phyloP scores from a whole-genome alignment of 441 rosid genomes.

The Metrosideros polymorpha region DNA sequence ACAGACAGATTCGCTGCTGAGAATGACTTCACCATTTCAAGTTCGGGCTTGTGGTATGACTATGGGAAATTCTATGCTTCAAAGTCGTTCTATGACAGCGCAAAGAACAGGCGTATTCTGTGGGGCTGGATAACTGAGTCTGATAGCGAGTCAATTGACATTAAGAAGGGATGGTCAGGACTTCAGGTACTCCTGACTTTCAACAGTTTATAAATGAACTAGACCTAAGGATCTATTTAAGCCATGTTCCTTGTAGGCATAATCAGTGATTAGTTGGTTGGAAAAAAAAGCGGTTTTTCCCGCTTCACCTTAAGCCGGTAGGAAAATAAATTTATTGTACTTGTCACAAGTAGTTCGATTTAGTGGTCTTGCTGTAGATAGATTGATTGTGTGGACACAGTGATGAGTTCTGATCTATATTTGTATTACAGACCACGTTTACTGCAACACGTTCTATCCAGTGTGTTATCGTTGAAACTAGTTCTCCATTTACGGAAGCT shows the following conservation, averaged over 20 bases:
- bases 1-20: neutral
- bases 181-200: neutral
- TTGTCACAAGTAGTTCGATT: neutral
- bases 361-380: neutral
- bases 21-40: neutral
- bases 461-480: neutral
- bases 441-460: neutral
- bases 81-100: neutral
- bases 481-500: neutral
- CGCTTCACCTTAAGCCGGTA: neutral
- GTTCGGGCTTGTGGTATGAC: neutral
- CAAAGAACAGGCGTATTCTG: neutral
- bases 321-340: neutral
- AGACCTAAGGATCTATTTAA: neutral
- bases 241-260: neutral
- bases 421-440: neutral
- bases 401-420: neutral
- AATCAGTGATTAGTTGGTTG: neutral
- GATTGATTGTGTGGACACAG: neutral
- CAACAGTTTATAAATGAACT: neutral
- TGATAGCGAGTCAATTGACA: neutral
- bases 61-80: neutral
- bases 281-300: neutral
- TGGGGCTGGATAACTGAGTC: neutral
- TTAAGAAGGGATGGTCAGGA: neutral